Base-by-base conservation (phyloP, 1,284 basidiomycete species). In the Thelephora terrestris region DNA sequence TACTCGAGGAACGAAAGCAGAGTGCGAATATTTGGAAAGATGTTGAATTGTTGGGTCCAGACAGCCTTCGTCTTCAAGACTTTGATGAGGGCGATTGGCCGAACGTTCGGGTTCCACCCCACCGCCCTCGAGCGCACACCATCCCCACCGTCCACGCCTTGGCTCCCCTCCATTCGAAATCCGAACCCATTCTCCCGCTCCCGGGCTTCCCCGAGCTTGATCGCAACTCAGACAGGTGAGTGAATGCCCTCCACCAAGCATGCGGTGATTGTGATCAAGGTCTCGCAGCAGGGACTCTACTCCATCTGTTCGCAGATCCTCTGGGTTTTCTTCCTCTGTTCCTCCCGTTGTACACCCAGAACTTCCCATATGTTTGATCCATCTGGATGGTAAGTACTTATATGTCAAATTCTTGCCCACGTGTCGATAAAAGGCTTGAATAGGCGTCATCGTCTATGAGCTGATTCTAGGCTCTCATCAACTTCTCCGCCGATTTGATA, bases 391-490 rank as follows among this genome's bases (percentile, higher is more conserved):
- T 81, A 51, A 39, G 74, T 60, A 49, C 43, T 37, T 43, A 50
- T n/a, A 35, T 21, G 44, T 12, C 12, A 14, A 32, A 24, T 5
- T 43, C 42, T 46, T 9, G 5, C 18, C 29, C 29, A 34, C 29
- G 17, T 45, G 45, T 27, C 18, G 12, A 23, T 34, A 14, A 17
- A 18, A 16, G 25, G 17, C 43, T 47, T 42, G 37, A 20, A 20
- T 50, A 85, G 82, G 78, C 53, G 78, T 85, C 51, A 73, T 79
- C 42, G 81, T 85, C 43, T 85, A 83, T 62, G 80, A 79, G 59
- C 81, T 78, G 61, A 69, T 64, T 47, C 67, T 85, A 7, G 77
- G 73, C 39, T 61, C 71, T 12, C 68, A 68, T 38, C 64, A 70
- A 29, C 65, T 85, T 43, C 64, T 84, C 51, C 77, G 82, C 55